Conservation (phyloP, 345 rosid species). For the Clarkia xantiana region DNA sequence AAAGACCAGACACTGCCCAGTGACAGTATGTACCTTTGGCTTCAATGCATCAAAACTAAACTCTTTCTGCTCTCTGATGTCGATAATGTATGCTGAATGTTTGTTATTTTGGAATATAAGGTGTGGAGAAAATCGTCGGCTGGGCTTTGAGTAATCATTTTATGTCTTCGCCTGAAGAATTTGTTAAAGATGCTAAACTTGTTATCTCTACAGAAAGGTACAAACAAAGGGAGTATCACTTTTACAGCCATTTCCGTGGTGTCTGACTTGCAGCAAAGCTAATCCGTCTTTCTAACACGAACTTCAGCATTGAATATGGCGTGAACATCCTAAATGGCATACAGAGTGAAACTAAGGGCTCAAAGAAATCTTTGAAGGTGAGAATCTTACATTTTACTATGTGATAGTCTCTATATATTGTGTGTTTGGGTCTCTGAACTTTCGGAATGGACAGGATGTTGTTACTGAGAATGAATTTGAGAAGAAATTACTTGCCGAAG, state of each 20-base stretch:
- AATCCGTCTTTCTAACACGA: neutral
- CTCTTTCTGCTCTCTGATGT: neutral
- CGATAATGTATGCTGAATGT: neutral
- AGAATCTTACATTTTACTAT: neutral
- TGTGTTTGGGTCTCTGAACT: slow-evolving; percentile 1
- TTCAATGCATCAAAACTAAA: neutral
- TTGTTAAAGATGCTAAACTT: slow-evolving; percentile 47
- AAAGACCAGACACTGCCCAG: slow-evolving; percentile 73
- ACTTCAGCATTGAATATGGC: slow-evolving; percentile 55
- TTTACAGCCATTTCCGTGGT: neutral
- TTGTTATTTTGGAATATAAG: slow-evolving; percentile 23
- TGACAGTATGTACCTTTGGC: slow-evolving; percentile 43
- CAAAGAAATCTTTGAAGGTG: slow-evolving; percentile 79
- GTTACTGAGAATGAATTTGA: slow-evolving; percentile 96
- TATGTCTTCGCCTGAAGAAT: slow-evolving; percentile 56
- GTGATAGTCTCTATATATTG: neutral
- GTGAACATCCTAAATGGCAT: slow-evolving; percentile 50
- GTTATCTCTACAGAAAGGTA: slow-evolving; percentile 69
- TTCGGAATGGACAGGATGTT: slow-evolving; percentile 48
- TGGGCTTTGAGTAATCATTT: slow-evolving; percentile 82
- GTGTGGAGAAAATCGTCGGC: slow-evolving; percentile 88
- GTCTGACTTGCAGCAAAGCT: neutral
- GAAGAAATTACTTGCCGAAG: slow-evolving; percentile 92
- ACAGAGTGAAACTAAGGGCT: slow-evolving; percentile 60
- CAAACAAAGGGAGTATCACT: neutral